Evolutionary conservation across 1,284 basidiomycete genomes (phyloP), one percentile per base, ranked within the genome.

Genomic region (Heterobasidion annosum): DNA sequence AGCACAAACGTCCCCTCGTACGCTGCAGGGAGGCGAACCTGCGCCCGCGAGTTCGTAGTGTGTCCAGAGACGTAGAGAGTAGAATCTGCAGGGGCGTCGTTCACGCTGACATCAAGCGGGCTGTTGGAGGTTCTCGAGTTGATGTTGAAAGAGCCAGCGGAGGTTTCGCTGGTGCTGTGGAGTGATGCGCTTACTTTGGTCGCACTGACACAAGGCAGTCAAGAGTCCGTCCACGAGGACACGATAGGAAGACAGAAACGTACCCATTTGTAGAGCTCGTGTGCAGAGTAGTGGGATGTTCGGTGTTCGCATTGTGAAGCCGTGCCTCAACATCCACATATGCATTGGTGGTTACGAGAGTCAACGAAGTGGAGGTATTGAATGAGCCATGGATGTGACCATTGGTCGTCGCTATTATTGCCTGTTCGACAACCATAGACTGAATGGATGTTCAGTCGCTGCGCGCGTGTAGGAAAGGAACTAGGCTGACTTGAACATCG

Each of bases 1-100:
- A 71, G 59, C 16, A 58, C 58, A 62, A 77, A 77, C 1, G 55
- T 55, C 15, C 76, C 80, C 56, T 81, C 75, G 57, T 68, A 78
- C 1, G 76, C 68, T 37, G 62, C 54, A 52, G 73, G 67, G 4
- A 78, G 66, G 35, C 57, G 49, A 9, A 73, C 67, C 18, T 60
- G 50, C 2, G 70, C 65, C 1, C 59, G 65, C 5, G 65, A 65
- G 34, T 71, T 62, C 3, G 67, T 59, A 34, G 75, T 70, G 34
- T 57, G 57, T 10, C 67, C 72, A 1, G 59, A 53, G 52, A 74
- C 58, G 53, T 59, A 33, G 37, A 78, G 66, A n/a, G 61, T 54
- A 12, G 72, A 75, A 56, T 71, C 66, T 32, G 72, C 58, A 1
- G 80, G 77, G 1, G 70, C 69, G 8, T 61, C 54, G 42, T 58